Base-by-base conservation (phyloP, 495 filamentous ascomycete genomes). In the Cetradonia linearis region DNA sequence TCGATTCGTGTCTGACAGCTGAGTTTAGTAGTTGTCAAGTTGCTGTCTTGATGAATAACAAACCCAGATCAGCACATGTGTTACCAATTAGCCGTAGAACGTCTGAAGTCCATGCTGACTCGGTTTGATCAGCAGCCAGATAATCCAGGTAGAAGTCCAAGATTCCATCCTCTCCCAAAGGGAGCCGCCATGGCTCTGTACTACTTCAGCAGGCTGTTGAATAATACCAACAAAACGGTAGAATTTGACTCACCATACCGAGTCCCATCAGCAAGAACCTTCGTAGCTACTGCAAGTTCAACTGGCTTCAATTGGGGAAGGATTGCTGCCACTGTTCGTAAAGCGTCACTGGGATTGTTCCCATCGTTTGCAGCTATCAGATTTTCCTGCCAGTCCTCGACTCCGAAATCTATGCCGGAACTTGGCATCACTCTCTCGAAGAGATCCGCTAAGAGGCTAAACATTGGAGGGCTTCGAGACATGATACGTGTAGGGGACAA, bases 31-130 rank as follows among this genome's bases (percentile, higher is more conserved):
- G 53, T 27, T 18, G 18, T 59, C 42, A 60, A 36, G 20, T 14
- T 60, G 18, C 42, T 25, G 50, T 36, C 31, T 18, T n/a, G 4
- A 16, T 16, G 65, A 76, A 66, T 72, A 14, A 56, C 44, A n/a
- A 48, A 87, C 87, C 82, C 58, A 82, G 85, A 67, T 92, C 88
- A 48, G 88, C 88, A 70, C 87, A 91, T n/a, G 82, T 83, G 70
- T 92, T 92, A 3, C 86, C 88, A 66, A 90, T 74, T 28, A 92
- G 63, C 18, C 87, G 81, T 34, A 93, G 72, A 31, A 80, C 76
- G 63, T 88, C 83, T 8, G 79, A 69, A 36, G 76, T 61, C 33
- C 78, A 56, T 34, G 63, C 61, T 23, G 69, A 58, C 14, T 77
- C 69, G 27, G 69, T 59, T 2, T 69, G 69, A 33, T 65, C 70